Base-by-base conservation (phyloP, 2,329 filamentous ascomycete species). In the Arthrinium puccinioides region DNA sequence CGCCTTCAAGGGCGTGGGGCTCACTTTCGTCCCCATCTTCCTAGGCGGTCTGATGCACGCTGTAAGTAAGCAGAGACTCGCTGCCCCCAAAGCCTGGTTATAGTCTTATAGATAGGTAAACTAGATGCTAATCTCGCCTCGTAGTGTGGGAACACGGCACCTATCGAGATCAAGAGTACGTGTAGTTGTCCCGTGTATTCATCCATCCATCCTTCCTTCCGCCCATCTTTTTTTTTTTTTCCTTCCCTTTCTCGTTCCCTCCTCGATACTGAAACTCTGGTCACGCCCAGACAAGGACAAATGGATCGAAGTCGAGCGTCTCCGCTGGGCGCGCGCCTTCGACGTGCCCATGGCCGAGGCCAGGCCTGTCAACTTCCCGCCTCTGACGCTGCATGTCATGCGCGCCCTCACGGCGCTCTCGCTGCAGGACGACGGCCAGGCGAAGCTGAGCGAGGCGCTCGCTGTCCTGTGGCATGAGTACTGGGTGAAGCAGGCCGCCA, bases 21-120 rank as follows among this genome's bases (percentile, higher is more conserved):
- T 62, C 34, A 57, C 49, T 0, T 61, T 60, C 32, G 49, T 62
- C 9, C 62, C 61, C 33, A 55, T 64, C 21, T 59, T 63, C 36
- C 49, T 65, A 3, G 57, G 60, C 3, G 60, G 61, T 0, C 41
- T 64, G 19, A 59, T 64, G 53, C 58, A 61, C 23, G 53, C 53
- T 31, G 57, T 61, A 36, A 32, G 49, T 38, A 8, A 15, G 14
- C 21, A 8, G 13, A 23, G 11, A 26, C 8, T 11, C 14, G 14
- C 24, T 10, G 24, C 24, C 24, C 24, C 8, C n/a, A n/a, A n/a
- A n/a, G n/a, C n/a, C n/a, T n/a, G n/a, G n/a, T n/a, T n/a, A n/a
- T n/a, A n/a, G n/a, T n/a, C n/a, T n/a, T n/a, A n/a, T n/a, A n/a
- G n/a, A n/a, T n/a, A n/a, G n/a, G n/a, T n/a, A n/a, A n/a, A n/a